Base-by-base conservation (phyloP, 179 eudicot genomes). In the Amaranthus tricolor region DNA sequence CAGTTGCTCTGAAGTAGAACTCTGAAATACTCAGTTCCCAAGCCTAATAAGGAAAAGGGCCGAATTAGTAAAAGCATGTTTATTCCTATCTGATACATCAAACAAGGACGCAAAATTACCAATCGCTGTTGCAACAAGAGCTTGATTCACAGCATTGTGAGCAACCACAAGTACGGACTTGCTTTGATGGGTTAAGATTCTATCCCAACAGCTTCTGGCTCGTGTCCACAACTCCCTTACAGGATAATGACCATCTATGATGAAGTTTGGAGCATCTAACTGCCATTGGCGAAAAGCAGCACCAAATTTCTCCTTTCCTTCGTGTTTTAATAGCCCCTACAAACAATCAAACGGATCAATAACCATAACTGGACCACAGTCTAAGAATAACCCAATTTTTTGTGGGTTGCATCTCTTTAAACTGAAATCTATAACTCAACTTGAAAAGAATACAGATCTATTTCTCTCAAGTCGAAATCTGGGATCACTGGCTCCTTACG, bases 131-230 rank as follows among this genome's bases (percentile, higher is more conserved):
- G 99, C 97, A 78, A 95, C 82, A 75, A 95, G 95, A 75, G 99
- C 99, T 82, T 95, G 99, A 78, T 95, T 95, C 76, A 95, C 99
- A 61, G 99, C 99, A 90, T 95, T 95, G 72, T 95, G 99, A 86
- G 99, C 99, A 82, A 95, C 98, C 78, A 94, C 97, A 62, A 95
- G 93, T 68, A 88, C 86, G 9, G 97, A 95, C 79, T 84, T 90
- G 88, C 95, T 87, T 72, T 95, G 88, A 80, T 90, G 92, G 31
- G 78, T 72, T 74, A 95, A 79, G 76, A 93, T 89, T 78, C 82
- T 90, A 47, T 79, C 83, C 99, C 99, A 93, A 79, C 95, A 88
- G 77, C 75, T 86, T 78, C 89, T 86, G 69, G 93, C 96, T 77
- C 99, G 97, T 31, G 85, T 78, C 99, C 99, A 95, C 59, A 95